Evolutionary conservation across 805 yeast genomes (phyloP).

Genomic region (Candida cerambycidarum): DNA sequence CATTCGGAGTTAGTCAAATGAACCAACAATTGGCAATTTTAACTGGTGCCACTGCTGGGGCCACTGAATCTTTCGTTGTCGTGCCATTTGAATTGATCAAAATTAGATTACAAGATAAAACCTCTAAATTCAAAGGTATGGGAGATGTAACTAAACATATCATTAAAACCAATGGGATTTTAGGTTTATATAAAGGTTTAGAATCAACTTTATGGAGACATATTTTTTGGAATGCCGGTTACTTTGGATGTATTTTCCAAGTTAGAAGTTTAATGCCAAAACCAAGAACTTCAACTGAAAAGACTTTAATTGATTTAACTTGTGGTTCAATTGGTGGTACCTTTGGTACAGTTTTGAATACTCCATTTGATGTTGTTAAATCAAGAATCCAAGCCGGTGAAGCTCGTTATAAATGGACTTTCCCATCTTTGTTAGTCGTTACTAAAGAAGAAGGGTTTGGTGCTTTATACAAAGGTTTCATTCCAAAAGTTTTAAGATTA

Average conservation of each 20-base stretch:
- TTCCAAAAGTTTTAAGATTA: slow-evolving; percentile 94
- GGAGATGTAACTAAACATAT: slow-evolving; percentile 76
- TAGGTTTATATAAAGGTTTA: slow-evolving; percentile 89
- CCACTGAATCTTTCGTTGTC: slow-evolving; percentile 92
- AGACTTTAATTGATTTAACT: slow-evolving; percentile 81
- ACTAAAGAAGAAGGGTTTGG: slow-evolving; percentile 87
- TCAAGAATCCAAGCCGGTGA: slow-evolving; percentile 92
- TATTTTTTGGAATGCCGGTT: slow-evolving; percentile 95
- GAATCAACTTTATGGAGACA: slow-evolving; percentile 99
- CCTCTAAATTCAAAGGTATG: slow-evolving; percentile 80
- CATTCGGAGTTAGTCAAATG: slow-evolving; percentile 67
- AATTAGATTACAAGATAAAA: slow-evolving; percentile 88
- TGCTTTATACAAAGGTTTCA: slow-evolving; percentile 92
- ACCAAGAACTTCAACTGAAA: slow-evolving; percentile 67
- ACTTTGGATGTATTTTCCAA: slow-evolving; percentile 93
- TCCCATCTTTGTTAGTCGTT: slow-evolving; percentile 73
- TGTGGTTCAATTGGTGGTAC: slow-evolving; percentile 98
- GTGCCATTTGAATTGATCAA: slow-evolving; percentile 97
- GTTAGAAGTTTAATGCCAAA: slow-evolving; percentile 76
- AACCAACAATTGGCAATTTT: slow-evolving; percentile 82
- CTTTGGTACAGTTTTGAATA: slow-evolving; percentile 89
- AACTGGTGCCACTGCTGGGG: slow-evolving; percentile 99
- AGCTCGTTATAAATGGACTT: slow-evolving; percentile 90
- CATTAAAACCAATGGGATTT: slow-evolving; percentile 69
- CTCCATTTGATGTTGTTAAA: slow-evolving; percentile 97